phyloP scores from a whole-genome alignment of 257 asterid species.

The Gynochthodes officinalis region DNA sequence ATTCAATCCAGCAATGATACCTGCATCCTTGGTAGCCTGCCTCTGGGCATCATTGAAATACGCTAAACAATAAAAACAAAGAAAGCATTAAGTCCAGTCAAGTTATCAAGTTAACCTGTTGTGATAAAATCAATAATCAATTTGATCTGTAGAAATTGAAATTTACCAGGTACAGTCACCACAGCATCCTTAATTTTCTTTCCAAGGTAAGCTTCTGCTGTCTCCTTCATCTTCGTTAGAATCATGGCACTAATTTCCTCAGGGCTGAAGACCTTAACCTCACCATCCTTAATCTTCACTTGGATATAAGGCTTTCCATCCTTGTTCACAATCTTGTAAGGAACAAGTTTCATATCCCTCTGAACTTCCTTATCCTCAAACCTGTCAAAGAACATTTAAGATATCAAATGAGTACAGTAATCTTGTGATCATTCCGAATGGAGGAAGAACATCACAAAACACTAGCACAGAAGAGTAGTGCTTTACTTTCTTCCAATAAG shows the following conservation, averaged over 20 bases:
- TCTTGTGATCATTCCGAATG: background rate
- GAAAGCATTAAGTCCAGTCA: background rate
- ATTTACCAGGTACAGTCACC: conserved; percentile 84
- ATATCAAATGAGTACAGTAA: background rate
- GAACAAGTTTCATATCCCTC: conserved; percentile 82
- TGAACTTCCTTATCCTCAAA: conserved; percentile 92
- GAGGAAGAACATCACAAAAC: background rate
- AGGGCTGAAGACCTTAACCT: conserved; percentile 87
- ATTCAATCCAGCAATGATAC: conserved; percentile 81
- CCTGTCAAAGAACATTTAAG: conserved; percentile 33
- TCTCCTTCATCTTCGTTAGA: conserved; percentile 86
- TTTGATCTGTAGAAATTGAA: background rate
- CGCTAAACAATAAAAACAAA: conserved; percentile 40
- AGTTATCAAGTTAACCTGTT: background rate
- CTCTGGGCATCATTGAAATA: conserved; percentile 97
- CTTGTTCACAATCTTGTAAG: conserved; percentile 81
- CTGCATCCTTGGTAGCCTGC: conserved; percentile 95
- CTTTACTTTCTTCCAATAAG: conserved; percentile 94
- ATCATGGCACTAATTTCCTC: conserved; percentile 95
- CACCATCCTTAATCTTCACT: conserved; percentile 77
- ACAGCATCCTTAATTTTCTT: conserved; percentile 90
- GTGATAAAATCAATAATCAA: background rate
- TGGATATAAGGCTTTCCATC: conserved; percentile 92
- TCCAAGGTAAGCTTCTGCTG: conserved; percentile 88
- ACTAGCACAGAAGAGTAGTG: background rate